Conservation (phyloP, 306 rosid species). For the Acacia melanoxylon region DNA sequence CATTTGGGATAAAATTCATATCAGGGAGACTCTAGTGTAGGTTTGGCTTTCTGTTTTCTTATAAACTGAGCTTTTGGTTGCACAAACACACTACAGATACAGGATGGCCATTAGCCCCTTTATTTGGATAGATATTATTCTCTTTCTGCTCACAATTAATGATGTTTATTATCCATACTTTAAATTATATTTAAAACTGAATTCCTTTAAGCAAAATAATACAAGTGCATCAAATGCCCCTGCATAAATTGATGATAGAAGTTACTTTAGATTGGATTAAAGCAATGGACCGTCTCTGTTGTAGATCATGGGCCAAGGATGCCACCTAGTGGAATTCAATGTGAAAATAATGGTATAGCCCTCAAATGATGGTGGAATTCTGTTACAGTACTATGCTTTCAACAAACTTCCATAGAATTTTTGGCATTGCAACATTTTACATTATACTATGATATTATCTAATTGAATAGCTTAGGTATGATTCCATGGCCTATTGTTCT, state of each 20-base stretch:
- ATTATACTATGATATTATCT: slow-evolving; percentile 1
- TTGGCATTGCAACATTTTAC: neutral
- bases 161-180: no score
- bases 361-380: neutral
- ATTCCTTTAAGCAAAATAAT: no score
- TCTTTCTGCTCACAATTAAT: no score
- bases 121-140: no score
- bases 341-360: neutral
- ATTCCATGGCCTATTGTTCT: neutral
- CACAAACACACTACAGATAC: no score
- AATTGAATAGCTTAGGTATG: neutral
- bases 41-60: neutral
- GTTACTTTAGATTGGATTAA: neutral
- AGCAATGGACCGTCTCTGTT: neutral
- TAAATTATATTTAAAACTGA: no score
- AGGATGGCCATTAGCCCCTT: no score
- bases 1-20: neutral
- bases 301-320: neutral
- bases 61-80: neutral
- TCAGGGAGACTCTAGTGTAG: neutral
- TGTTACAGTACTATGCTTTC: neutral
- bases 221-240: no score
- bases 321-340: neutral
- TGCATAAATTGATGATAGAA: neutral
- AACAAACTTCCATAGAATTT: neutral